Conservation (phyloP, 306 rosid genomes). For the Casuarina cunninghamiana region DNA sequence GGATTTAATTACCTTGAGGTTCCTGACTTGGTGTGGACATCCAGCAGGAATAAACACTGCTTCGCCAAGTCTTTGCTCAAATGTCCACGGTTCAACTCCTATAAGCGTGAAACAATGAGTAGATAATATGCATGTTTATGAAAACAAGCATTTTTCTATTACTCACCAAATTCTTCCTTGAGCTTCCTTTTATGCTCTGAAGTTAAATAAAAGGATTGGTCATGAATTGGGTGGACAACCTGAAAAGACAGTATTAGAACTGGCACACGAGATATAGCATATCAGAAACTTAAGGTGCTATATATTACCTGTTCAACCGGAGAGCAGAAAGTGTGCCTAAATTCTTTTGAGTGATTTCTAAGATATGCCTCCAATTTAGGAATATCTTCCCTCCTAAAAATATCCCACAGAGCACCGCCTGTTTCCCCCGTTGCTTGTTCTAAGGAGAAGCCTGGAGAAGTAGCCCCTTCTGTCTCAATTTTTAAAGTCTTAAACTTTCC, state of each 20-base stretch:
- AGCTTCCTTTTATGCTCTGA: conserved; percentile 67
- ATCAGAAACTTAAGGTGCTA: conserved; percentile 9
- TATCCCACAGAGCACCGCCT: conserved; percentile 81
- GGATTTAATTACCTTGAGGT: conserved; percentile 60
- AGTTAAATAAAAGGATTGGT: conserved; percentile 73
- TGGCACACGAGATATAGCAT: conserved; percentile 14
- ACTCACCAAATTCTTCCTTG: conserved; percentile 75
- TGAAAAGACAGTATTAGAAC: conserved; percentile 22
- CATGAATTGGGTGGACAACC: conserved; percentile 85
- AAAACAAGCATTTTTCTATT: conserved; percentile 6
- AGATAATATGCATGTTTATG: conserved; percentile 13
- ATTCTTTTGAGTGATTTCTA: conserved; percentile 61
- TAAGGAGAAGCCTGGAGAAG: conserved; percentile 14
- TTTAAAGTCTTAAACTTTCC: conserved; percentile 17
- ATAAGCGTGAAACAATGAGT: conserved; percentile 3
- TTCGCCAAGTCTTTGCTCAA: conserved; percentile 74
- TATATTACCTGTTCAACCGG: conserved; percentile 62
- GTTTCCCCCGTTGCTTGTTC: conserved; percentile 34
- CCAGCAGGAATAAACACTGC: conserved; percentile 93
- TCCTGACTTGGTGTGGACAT: conserved; percentile 91
- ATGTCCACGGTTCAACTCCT: conserved; percentile 86
- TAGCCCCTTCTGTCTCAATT: conserved; percentile 23
- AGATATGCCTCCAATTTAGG: conserved; percentile 65
- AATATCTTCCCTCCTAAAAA: conserved; percentile 75
- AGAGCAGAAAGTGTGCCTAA: conserved; percentile 71